These are phyloP conservation scores for Spiromastix sp. DNA, from an alignment of 2,329 filamentous ascomycete genomes.

Conservation along the genomic window DNA sequence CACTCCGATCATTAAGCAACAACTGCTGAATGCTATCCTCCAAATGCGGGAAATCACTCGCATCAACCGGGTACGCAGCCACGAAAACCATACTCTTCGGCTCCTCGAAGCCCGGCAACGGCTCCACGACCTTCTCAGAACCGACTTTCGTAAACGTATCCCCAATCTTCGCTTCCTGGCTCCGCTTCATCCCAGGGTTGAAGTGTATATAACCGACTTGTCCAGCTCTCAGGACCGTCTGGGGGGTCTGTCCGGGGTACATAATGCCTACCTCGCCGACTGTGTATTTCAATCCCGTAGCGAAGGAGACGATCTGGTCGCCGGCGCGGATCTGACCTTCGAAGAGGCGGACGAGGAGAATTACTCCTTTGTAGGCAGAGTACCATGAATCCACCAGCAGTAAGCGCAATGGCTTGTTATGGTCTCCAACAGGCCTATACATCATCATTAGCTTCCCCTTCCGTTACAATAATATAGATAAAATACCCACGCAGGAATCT, in stretches of 20 bases:
- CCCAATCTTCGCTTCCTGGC: constrained; percentile 89
- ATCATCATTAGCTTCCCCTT: background rate
- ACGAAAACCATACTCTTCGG: constrained; percentile 99
- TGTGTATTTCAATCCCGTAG: constrained; percentile 78
- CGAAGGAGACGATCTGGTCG: constrained; percentile 78
- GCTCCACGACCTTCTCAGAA: constrained; percentile 62
- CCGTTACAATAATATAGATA: constrained; percentile 3
- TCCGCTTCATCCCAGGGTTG: constrained; percentile 96
- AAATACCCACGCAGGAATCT: constrained; percentile 56
- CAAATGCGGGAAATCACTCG: constrained; percentile 72
- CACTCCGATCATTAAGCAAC: constrained; percentile 86
- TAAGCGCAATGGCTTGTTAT: constrained; percentile 63
- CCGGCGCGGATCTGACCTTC: constrained; percentile 76
- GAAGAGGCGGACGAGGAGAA: constrained; percentile 82
- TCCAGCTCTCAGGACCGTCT: constrained; percentile 70
- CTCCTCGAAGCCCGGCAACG: constrained; percentile 87
- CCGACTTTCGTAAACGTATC: constrained; percentile 87
- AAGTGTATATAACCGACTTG: constrained; percentile 96
- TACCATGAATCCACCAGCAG: constrained; percentile 98
- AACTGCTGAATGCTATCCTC: constrained; percentile 93
- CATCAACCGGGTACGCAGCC: constrained; percentile 88
- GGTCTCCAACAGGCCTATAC: constrained; percentile 57
- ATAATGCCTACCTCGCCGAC: constrained; percentile 97
- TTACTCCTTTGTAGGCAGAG: constrained; percentile 87
- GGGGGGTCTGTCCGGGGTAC: constrained; percentile 77